Evolutionary conservation across 768 basidiomycete genomes (phyloP).

Genomic region (Leccinum variicolor): DNA sequence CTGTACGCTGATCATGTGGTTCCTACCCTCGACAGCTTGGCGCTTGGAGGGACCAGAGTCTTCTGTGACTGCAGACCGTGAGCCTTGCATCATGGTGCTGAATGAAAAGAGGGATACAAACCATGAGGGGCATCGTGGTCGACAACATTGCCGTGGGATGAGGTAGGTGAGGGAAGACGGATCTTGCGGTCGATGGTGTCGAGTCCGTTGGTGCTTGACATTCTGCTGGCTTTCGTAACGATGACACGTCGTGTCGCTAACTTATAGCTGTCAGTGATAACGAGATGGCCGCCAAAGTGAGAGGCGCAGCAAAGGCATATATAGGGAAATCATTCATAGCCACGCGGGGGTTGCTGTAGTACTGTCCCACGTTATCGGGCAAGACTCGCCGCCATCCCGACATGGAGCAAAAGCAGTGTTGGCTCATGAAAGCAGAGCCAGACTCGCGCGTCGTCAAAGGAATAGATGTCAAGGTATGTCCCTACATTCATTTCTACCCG

Average conservation of each 20-base stretch:
- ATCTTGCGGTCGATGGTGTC: conserved; percentile 46
- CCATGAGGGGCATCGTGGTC: conserved; percentile 69
- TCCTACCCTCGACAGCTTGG: conserved; percentile 24
- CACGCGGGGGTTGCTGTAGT: too few relatives aligned
- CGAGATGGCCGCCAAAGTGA: not conserved
- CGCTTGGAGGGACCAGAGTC: conserved; percentile 40
- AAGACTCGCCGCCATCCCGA: not conserved
- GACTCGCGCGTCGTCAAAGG: conserved; percentile 82
- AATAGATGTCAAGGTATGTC: conserved; percentile 73
- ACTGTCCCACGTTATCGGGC: not conserved
- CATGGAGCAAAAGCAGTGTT: conserved; percentile 33
- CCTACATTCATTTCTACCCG: not conserved
- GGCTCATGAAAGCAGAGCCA: conserved; percentile 87
- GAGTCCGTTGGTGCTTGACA: conserved; percentile 26
- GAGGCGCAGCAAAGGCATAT: not conserved
- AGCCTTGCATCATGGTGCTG: conserved; percentile 2
- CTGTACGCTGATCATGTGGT: conserved; percentile 72
- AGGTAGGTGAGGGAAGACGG: conserved; percentile 40
- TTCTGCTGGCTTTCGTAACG: too few relatives aligned
- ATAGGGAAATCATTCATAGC: not conserved
- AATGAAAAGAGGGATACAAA: conserved; percentile 29
- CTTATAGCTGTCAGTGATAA: conserved; percentile 13
- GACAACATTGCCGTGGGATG: conserved; percentile 59
- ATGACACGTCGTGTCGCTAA: too few relatives aligned
- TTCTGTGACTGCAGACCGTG: conserved; percentile 56